Conservation (phyloP, 1,139 yeast species). For the Pichia terricola region DNA sequence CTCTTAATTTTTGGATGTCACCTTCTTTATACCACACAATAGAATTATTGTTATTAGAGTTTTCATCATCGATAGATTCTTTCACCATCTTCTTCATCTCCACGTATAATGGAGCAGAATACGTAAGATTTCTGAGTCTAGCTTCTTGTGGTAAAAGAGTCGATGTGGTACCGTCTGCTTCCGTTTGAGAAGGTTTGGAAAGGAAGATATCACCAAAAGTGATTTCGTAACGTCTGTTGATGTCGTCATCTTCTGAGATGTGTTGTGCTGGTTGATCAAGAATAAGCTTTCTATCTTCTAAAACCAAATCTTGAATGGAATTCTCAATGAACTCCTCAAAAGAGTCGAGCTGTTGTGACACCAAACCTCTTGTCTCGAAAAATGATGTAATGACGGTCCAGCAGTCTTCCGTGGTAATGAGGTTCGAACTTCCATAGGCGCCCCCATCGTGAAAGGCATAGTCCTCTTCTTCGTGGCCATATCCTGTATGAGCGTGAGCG, state of each 20-base stretch:
- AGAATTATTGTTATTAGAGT: conserved; percentile 28
- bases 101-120: conserved; percentile 90
- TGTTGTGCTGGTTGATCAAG: conserved; percentile 98
- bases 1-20: conserved; percentile 29
- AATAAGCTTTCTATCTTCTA: conserved; percentile 91
- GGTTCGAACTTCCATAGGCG: conserved; percentile 7
- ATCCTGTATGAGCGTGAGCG: no score
- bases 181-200: conserved; percentile 96
- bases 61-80: conserved; percentile 64
- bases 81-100: conserved; percentile 90
- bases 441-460: no score
- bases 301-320: conserved; percentile 90
- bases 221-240: conserved; percentile 87
- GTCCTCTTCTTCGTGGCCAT: conserved; percentile 1
- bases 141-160: conserved; percentile 99
- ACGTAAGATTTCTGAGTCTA: conserved; percentile 87
- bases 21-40: conserved; percentile 25
- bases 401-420: conserved; percentile 92
- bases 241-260: conserved; percentile 79
- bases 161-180: conserved; percentile 98
- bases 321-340: conserved; percentile 97
- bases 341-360: conserved; percentile 95
- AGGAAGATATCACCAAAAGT: conserved; percentile 94
- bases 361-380: conserved; percentile 93
- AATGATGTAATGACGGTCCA: conserved; percentile 97